Evolutionary conservation across 345 rosid species (phyloP), one percentile per base, ranked within the genome.

Genomic region (Pseudoturritis turrita): DNA sequence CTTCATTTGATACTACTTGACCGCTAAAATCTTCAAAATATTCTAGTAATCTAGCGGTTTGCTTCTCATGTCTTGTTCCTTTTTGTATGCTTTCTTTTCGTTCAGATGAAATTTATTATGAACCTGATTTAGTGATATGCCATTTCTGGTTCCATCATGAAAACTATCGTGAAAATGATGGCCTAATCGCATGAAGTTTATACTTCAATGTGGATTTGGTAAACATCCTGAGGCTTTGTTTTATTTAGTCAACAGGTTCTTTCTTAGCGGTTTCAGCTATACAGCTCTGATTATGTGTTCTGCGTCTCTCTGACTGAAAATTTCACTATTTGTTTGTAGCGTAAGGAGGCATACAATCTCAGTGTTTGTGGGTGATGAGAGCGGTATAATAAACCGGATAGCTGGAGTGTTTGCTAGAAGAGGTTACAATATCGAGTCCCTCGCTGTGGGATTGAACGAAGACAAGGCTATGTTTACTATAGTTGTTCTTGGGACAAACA

Each of bases 341-440:
- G 84, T 83, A 63, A 84, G 85, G 83, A 76, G 91, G 73, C 95
- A 94, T 76, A 91, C 97, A 0, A 84, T 95, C 61, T 95, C 96
- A 0, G 96, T 95, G 53, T 91, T 89, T 70, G 99, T 95, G 26
- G 99, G 99, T 44, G 96, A 95, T 75, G 98, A 94, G 80, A 91
- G 97, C 58, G 99, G 99, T 47, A 95, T 95, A 77, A 91, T 95
- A 65, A 95, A 95, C 70, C 76, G 97, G 57, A 95, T 95, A 45
- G 96, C 99, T 1, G 98, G 97, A 36, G 99, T 95, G 15, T 95
- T 95, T 73, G 95, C 96, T 2, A 86, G 96, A 78, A 87, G 99
- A 60, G 99, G 97, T 8, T 95, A 86, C 78, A 91, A 95, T 75
- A 95, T 91, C 5, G 98, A 94, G 82, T 91, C 97, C 4, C 97